These are phyloP conservation scores for Hippophae rhamnoides DNA, from an alignment of 306 rosid species.

Conservation along the genomic window DNA sequence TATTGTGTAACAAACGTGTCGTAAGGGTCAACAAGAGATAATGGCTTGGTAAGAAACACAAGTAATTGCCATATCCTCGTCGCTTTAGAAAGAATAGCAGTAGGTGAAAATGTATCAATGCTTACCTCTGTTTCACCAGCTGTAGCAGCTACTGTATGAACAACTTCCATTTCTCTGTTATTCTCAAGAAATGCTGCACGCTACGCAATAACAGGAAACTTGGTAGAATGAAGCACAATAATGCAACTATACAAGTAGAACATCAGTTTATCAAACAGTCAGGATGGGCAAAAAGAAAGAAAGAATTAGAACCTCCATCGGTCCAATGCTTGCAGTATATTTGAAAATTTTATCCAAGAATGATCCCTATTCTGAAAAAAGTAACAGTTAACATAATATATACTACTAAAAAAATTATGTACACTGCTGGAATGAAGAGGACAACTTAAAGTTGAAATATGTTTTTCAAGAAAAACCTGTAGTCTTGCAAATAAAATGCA, in stretches of 20 bases:
- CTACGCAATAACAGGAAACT: constrained; percentile 25
- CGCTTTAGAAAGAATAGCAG: too few relatives aligned
- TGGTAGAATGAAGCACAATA: constrained; percentile 9
- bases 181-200: constrained; percentile 81
- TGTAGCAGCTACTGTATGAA: constrained; percentile 83
- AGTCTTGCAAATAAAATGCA: too few relatives aligned
- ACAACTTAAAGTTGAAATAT: neutral
- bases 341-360: constrained; percentile 75
- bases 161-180: constrained; percentile 82
- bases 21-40: too few relatives aligned
- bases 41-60: too few relatives aligned
- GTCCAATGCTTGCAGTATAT: constrained; percentile 67
- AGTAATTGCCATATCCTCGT: too few relatives aligned
- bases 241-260: neutral
- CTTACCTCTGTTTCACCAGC: constrained; percentile 79
- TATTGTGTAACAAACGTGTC: too few relatives aligned
- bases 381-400: neutral
- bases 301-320: constrained; percentile 46
- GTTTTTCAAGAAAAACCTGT: neutral
- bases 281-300: constrained; percentile 8
- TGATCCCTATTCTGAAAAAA: constrained; percentile 63
- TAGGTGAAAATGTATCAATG: neutral
- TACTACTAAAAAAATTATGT: neutral
- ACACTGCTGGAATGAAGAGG: neutral
- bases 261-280: neutral